These are phyloP conservation scores for Sindora glabra DNA, from an alignment of 306 rosid genomes.

Conservation along the genomic window DNA sequence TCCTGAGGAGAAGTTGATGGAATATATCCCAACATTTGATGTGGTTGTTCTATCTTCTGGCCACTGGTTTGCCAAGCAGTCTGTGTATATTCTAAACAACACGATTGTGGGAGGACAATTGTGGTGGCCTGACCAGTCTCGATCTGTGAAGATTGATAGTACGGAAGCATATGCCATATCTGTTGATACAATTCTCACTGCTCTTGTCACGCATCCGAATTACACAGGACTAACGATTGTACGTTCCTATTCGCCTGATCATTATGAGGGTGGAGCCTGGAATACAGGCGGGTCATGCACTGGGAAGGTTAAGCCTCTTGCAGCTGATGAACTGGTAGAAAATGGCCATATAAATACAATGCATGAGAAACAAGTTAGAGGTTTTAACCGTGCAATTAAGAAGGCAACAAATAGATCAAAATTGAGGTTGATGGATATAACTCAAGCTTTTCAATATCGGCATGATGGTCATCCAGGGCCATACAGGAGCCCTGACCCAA, in stretches of 20 bases:
- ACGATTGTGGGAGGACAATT: slow-evolving; percentile 89
- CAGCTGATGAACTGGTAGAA: slow-evolving; percentile 44
- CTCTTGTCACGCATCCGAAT: slow-evolving; percentile 59
- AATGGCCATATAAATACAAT: slow-evolving; percentile 56
- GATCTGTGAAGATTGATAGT: slow-evolving; percentile 48
- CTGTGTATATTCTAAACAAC: slow-evolving; percentile 69
- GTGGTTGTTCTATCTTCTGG: slow-evolving; percentile 87
- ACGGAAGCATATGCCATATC: slow-evolving; percentile 73
- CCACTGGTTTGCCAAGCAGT: slow-evolving; percentile 96
- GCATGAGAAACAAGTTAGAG: slow-evolving; percentile 68
- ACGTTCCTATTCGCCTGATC: slow-evolving; percentile 90
- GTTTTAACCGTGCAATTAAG: slow-evolving; percentile 50
- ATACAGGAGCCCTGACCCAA: slow-evolving; percentile 66
- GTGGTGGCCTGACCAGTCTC: slow-evolving; percentile 86
- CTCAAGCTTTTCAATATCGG: slow-evolving; percentile 63
- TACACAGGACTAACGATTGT: slow-evolving; percentile 65
- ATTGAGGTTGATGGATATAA: slow-evolving; percentile 74
- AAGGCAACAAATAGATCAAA: slow-evolving; percentile 46
- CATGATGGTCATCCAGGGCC: slow-evolving; percentile 99
- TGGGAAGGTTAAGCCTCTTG: slow-evolving; percentile 72
- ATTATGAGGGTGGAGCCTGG: slow-evolving; percentile 95
- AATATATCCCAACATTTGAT: slow-evolving; percentile 53
- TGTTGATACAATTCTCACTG: slow-evolving; percentile 67
- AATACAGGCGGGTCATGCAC: slow-evolving; percentile 98
- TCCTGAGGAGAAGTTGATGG: slow-evolving; percentile 70